Conservation (phyloP, 192 early-diverging fungal genomes). For the Geranomyces variabilis region DNA sequence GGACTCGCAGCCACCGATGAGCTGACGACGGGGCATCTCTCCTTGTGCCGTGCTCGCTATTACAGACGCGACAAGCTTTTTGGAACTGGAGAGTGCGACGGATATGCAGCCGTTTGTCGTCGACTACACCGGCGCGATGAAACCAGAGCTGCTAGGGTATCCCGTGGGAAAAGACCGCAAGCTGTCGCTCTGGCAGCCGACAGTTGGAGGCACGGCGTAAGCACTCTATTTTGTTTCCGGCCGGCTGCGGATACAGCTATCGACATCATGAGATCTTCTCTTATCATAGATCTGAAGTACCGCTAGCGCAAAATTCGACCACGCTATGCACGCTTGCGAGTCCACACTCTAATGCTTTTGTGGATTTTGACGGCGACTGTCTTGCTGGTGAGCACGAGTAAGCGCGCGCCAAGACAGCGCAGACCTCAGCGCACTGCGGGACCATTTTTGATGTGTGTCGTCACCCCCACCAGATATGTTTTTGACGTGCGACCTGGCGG, state of each 20-base stretch:
- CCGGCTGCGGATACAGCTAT: too few species aligned
- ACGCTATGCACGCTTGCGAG: slow-evolving; percentile 66
- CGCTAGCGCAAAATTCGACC: slow-evolving; percentile 4
- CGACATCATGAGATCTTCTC: not conserved
- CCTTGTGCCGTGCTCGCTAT: not conserved
- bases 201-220: not conserved
- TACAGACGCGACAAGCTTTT: slow-evolving; percentile 12
- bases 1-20: not conserved
- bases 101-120: slow-evolving; percentile 62
- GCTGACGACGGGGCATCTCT: too few species aligned
- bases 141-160: slow-evolving; percentile 61
- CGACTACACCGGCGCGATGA: slow-evolving; percentile 66
- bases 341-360: slow-evolving; percentile 91
- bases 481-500: slow-evolving; percentile 64
- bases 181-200: slow-evolving; percentile 34
- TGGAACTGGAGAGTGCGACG: slow-evolving; percentile 15
- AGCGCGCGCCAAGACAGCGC: too few species aligned
- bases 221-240: not conserved
- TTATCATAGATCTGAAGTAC: not conserved
- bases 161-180: not conserved
- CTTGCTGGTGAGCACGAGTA: slow-evolving; percentile 57
- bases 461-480: slow-evolving; percentile 59
- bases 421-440: too few species aligned
- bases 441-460: too few species aligned
- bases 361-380: slow-evolving; percentile 94